A percentile compares a stretch with the other conserved stretches of the same genome.
Evolutionary conservation across 1,139 yeast species (phyloP).

Genomic region (Debaryomyces nepalensis): DNA sequence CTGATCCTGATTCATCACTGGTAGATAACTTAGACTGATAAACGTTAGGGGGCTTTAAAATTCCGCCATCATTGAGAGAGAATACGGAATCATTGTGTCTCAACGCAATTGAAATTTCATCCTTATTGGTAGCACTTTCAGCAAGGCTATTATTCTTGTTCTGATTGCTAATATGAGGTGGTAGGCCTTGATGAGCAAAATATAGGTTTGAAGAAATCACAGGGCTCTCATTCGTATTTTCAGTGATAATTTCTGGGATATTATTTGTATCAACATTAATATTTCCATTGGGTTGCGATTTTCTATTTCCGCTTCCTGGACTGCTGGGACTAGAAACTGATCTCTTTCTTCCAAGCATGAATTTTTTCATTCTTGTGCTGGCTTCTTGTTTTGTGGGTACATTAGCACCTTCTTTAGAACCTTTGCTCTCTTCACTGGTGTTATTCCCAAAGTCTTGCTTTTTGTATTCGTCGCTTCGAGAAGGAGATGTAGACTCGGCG

Average conservation of each 20-base stretch:
- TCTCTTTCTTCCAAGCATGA: constrained; percentile 28
- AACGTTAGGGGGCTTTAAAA: constrained; percentile 32
- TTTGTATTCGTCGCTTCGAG: constrained; percentile 1
- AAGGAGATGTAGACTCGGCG: constrained; percentile 14
- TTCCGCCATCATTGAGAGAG: constrained; percentile 34
- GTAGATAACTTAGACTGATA: constrained; percentile 18
- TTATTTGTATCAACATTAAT: constrained; percentile 5
- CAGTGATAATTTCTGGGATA: constrained; percentile 13
- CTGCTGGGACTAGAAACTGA: constrained; percentile 29
- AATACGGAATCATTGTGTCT: constrained; percentile 51
- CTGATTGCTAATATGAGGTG: constrained; percentile 48
- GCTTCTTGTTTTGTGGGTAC: constrained; percentile 16
- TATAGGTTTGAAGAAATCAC: constrained; percentile 50
- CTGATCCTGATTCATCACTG: constrained; percentile 19
- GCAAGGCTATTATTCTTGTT: constrained; percentile 32
- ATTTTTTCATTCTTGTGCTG: constrained; percentile 18
- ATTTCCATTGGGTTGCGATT: constrained; percentile 6
- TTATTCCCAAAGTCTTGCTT: not conserved
- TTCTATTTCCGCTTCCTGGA: constrained; percentile 12
- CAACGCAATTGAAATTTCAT: constrained; percentile 39
- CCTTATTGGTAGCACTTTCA: constrained; percentile 18
- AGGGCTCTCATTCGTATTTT: constrained; percentile 25
- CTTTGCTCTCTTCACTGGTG: not conserved
- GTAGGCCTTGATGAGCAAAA: constrained; percentile 60
- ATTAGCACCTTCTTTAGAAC: not conserved